Conservation (phyloP, 768 basidiomycete species). For the Termitomyces sp. region DNA sequence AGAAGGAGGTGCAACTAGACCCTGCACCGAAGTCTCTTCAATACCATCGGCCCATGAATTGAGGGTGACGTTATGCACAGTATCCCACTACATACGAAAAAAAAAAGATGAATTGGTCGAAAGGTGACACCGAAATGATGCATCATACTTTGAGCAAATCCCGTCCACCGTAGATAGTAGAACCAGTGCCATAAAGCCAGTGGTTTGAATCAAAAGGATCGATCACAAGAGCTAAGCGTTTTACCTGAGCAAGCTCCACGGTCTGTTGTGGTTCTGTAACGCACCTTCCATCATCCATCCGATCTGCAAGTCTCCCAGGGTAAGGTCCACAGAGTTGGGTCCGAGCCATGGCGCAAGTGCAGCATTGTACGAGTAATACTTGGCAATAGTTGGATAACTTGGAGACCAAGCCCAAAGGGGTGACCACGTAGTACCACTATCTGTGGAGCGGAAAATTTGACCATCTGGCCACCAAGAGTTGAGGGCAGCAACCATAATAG, state of each 20-base stretch:
- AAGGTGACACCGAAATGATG: not conserved
- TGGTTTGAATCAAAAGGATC: constrained; percentile 68
- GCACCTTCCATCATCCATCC: constrained; percentile 72
- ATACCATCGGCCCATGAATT: constrained; percentile 59
- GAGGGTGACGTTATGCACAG: constrained; percentile 51
- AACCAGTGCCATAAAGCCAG: constrained; percentile 69
- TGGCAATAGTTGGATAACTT: constrained; percentile 31
- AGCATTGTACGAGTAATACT: constrained; percentile 52
- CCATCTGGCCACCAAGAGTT: constrained; percentile 66
- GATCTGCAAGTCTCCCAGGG: constrained; percentile 42
- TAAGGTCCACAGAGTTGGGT: constrained; percentile 38
- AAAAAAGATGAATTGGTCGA: not conserved
- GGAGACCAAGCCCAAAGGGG: constrained; percentile 50
- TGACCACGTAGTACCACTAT: constrained; percentile 57
- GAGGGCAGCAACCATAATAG: constrained; percentile 63
- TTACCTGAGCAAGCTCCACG: not conserved
- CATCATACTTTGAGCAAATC: constrained; percentile 38
- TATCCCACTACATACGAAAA: constrained; percentile 45
- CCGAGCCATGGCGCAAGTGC: constrained; percentile 58
- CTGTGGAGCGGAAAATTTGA: constrained; percentile 56
- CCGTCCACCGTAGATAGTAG: constrained; percentile 56
- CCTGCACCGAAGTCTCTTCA: constrained; percentile 57
- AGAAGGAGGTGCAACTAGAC: constrained; percentile 56
- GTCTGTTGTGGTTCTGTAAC: not conserved
- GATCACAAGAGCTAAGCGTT: constrained; percentile 41